Base-by-base conservation (phyloP, 371 early-diverging fungal species). In the Apophysomyces elegans region DNA sequence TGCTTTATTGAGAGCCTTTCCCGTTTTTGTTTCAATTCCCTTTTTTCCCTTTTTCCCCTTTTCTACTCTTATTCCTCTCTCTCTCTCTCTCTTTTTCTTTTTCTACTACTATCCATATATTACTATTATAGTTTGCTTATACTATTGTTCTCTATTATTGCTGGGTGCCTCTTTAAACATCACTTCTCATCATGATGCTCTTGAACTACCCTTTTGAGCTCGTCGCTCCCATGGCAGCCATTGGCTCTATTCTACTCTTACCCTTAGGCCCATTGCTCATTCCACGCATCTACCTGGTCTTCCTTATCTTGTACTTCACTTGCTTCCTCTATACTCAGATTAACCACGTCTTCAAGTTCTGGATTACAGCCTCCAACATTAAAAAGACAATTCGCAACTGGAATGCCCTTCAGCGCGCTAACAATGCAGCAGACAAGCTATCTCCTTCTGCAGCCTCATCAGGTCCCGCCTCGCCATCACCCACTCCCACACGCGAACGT, bases 291-390 rank as follows among this genome's bases (percentile, higher is more conserved):
- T 85, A 86, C 63, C 74, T 84, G 36, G 62, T 74, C 46, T 84
- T 86, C 62, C 61, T 85, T 11, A 69, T 84, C 37, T 47, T 76
- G 56, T 86, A 83, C 63, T 86, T 85, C 64, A 73, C 77, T 11
- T 63, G 75, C 38, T 85, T 81, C 61, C 64, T 85, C 21, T 85
- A 80, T 54, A 76, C 84, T 18, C 82, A 84, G 63, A 72, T 80
- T 36, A 84, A 81, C 62, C 87, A 85, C 68, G 65, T 85, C 21
- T 81, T 84, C 72, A 84, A 84, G 67, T 85, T 82, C 37, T 83
- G 76, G 65, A 59, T 79, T 38, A 83, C 80, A 7, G 75, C 77
- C 18, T 64, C 61, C 5, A 66, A 69, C 44, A 81, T 86, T 64
- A 81, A 65, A 54, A 73, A 67, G 11, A 81, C 73, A 3, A 79